Evolutionary conservation across 306 rosid genomes (phyloP), one percentile per base, ranked within the genome.

Genomic region (Cyamopsis tetragonoloba): DNA sequence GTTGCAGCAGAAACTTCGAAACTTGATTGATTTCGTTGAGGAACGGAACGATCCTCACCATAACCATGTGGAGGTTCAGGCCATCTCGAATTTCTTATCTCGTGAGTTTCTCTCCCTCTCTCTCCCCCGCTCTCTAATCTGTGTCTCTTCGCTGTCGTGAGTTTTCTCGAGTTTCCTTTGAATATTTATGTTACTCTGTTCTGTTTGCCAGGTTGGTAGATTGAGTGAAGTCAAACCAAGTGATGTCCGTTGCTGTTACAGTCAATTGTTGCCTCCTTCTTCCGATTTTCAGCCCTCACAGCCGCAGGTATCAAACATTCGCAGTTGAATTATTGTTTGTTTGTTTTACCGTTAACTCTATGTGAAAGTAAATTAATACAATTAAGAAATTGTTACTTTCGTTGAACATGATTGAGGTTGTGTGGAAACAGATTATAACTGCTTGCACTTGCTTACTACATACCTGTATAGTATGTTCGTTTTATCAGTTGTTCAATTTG

Each of bases 51-150:
- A n/a, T 3, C 3, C 17, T 39, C 35, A 65, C 24, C 14, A 13
- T 42, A 39, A 57, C 28, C 37, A 76, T 76, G 84, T 76, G 76
- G 85, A 76, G 74, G 70, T 38, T 65, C 63, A 77, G 70, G 15
- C 62, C 37, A 46, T 64, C 74, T 48, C 77, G 70, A 55, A 12
- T 81, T 43, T 68, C 77, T 18, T 34, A 42, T 14, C 63, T 81
- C 20, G 79, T 76, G 31, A 81, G 82, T 71, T 13, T 42, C 37
- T 49, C 68, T 23, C 12, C 46, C 47, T 47, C 62, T 3, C 64
- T 46, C 32, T 42, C 37, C 39, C 68, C 17, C 12, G 44, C 47
- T 47, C 62, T 3, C 64, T 46, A n/a, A n/a, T n/a, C 32, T 17
- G 1, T 12, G 11, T 26, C 23, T 19, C 7, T 2, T 48, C 47